Percentiles rank a stretch among this genome's conserved stretches.
Evolutionary conservation across 2,329 filamentous ascomycete species (phyloP).

Genomic region (Bipolaris zeicola): DNA sequence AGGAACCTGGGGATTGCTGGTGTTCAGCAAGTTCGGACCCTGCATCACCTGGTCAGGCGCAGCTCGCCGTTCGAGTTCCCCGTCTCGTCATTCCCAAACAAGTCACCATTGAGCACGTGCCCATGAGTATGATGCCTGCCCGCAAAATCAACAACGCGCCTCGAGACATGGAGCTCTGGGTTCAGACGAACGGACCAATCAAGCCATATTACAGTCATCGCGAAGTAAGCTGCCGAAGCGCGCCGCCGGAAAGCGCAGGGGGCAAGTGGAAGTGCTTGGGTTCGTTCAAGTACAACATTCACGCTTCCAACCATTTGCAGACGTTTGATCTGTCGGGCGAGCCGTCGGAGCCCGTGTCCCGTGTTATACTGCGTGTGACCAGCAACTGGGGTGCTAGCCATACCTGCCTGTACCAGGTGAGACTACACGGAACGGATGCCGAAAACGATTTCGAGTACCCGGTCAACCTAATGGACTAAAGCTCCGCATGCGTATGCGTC

Average conservation of each 20-base stretch:
- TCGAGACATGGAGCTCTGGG: constrained; percentile 54
- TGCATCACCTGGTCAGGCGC: constrained; percentile 61
- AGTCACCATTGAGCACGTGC: constrained; percentile 56
- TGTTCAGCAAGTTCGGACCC: constrained; percentile 63
- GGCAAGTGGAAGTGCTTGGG: constrained; percentile 50
- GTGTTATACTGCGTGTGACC: constrained; percentile 48
- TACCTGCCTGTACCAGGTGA: constrained; percentile 56
- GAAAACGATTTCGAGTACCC: constrained; percentile 26
- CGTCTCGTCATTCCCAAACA: constrained; percentile 46
- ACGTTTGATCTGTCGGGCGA: constrained; percentile 46
- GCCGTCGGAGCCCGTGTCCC: constrained; percentile 36
- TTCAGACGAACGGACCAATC: constrained; percentile 38
- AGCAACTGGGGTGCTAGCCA: constrained; percentile 53
- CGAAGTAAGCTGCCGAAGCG: constrained; percentile 17
- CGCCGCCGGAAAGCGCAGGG: constrained; percentile 11
- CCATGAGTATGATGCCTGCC: constrained; percentile 42
- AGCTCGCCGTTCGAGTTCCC: constrained; percentile 63
- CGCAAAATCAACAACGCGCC: constrained; percentile 51
- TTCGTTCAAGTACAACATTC: constrained; percentile 50
- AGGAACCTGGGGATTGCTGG: constrained; percentile 86
- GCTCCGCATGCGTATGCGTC: no score
- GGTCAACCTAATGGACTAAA: constrained; percentile 26
- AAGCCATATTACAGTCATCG: constrained; percentile 27
- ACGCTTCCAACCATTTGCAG: constrained; percentile 50
- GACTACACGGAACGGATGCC: constrained; percentile 49